Percentiles rank a stretch among this genome's conserved stretches.
These are phyloP conservation scores for Rhinocladiella similis DNA, from an alignment of 2,329 filamentous ascomycete species.

Conservation along the genomic window DNA sequence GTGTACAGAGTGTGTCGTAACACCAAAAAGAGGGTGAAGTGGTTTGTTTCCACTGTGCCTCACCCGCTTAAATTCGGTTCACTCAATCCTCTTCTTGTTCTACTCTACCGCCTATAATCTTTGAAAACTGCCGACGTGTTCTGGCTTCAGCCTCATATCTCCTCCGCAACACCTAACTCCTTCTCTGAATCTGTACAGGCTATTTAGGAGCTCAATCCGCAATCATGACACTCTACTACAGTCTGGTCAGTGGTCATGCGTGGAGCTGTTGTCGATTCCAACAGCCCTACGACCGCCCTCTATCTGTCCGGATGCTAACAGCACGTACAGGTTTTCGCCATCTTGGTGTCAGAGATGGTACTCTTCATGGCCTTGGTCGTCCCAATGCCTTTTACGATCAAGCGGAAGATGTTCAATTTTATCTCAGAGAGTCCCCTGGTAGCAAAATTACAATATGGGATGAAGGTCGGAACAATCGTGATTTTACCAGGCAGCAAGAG, in stretches of 20 bases:
- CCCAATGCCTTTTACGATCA: conserved; percentile 82
- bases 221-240: conserved; percentile 71
- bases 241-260: conserved; percentile 28
- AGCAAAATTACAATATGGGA: conserved; percentile 92
- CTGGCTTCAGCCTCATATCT: too few species aligned
- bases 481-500: background rate
- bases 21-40: background rate
- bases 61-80: background rate
- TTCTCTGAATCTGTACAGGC: background rate
- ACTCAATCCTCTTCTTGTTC: background rate
- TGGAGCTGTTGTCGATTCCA: conserved; percentile 2
- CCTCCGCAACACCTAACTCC: background rate
- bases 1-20: background rate
- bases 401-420: conserved; percentile 90
- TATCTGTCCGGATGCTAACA: too few species aligned
- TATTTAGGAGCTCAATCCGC: conserved; percentile 26
- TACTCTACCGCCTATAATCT: background rate
- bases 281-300: background rate
- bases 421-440: conserved; percentile 84
- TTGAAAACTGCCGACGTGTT: too few species aligned
- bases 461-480: conserved; percentile 64
- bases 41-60: background rate
- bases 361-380: conserved; percentile 58
- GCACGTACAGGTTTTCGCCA: conserved; percentile 46
- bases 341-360: conserved; percentile 52